Evolutionary conservation across 164 flowering plant genomes (phyloP), one percentile per base, ranked within the genome.

Genomic region (Kingdonia uniflora): DNA sequence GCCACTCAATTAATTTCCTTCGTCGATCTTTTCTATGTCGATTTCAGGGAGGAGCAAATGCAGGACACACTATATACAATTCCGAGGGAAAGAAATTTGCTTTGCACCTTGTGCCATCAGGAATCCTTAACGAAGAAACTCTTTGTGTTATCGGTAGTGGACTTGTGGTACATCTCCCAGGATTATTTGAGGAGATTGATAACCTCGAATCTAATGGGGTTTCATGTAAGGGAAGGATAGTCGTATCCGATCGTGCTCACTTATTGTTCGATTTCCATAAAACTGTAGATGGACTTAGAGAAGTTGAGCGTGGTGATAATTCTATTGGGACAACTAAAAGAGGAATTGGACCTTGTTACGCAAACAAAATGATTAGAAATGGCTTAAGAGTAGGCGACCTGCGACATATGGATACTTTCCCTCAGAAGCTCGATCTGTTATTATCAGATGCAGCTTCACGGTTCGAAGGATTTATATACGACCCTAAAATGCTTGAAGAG

Each of bases 271-370:
- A 95, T 84, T 37, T 37, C 40, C 40, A 37, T 37, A 7, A 37
- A 13, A 13, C 40, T 35, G 72, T 91, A 11, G 98, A 91, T 73
- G 96, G 85, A 49, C 87, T 85, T 49, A 76, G 96, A 62, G 98
- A 91, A 66, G 66, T 80, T 17, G 98, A 91, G 80, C 92, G 87
- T 42, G 80, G 81, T 8, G 82, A 84, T 47, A 85, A 90, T 24
- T 80, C 87, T 41, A 87, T 91, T 55, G 98, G 98, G 42, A 91
- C 98, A 41, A 91, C 98, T 41, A 87, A 69, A 72, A 76, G 96
- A 72, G 98, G 96, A 22, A 91, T 91, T 51, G 98, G 98, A 43
- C n/a, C n/a, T n/a, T n/a, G n/a, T n/a, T n/a, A n/a, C n/a, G n/a
- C n/a, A n/a, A n/a, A n/a, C n/a, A n/a, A n/a, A n/a, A n/a, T n/a